Conservation (phyloP, 176 grass and related monocot genomes). For the Thalia dealbata region DNA sequence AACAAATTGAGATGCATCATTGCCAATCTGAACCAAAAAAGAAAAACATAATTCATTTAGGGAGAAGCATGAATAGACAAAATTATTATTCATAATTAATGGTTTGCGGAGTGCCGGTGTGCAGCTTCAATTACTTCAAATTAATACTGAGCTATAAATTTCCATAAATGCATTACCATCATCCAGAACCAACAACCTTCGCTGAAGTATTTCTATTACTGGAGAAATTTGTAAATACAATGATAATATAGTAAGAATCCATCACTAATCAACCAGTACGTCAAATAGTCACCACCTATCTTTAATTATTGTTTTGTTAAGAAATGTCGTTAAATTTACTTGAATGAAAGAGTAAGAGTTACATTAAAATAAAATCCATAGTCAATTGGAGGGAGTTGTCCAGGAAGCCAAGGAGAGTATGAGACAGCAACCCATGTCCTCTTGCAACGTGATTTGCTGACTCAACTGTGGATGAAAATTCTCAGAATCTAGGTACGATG, state of each 20-base stretch:
- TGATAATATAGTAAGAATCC: too few relatives aligned
- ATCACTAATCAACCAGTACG: too few relatives aligned
- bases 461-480: too few relatives aligned
- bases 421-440: too few relatives aligned
- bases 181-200: too few relatives aligned
- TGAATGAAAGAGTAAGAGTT: neutral
- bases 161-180: neutral
- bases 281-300: too few relatives aligned
- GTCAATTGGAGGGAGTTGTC: slow-evolving; percentile 2
- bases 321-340: neutral
- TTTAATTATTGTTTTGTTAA: neutral
- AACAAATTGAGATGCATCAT: slow-evolving; percentile 96
- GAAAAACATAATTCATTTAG: neutral
- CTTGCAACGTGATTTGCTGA: too few relatives aligned
- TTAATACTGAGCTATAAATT: neutral
- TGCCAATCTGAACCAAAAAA: slow-evolving; percentile 54
- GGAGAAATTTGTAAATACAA: too few relatives aligned
- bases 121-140: neutral
- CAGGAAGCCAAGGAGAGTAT: too few relatives aligned
- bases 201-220: too few relatives aligned
- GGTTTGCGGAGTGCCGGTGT: neutral
- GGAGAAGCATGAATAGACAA: neutral
- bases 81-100: neutral
- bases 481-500: too few relatives aligned
- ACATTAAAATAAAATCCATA: neutral